Conservation (phyloP, 2,329 filamentous ascomycete species). For the Aspergillus pseudoterreus region DNA sequence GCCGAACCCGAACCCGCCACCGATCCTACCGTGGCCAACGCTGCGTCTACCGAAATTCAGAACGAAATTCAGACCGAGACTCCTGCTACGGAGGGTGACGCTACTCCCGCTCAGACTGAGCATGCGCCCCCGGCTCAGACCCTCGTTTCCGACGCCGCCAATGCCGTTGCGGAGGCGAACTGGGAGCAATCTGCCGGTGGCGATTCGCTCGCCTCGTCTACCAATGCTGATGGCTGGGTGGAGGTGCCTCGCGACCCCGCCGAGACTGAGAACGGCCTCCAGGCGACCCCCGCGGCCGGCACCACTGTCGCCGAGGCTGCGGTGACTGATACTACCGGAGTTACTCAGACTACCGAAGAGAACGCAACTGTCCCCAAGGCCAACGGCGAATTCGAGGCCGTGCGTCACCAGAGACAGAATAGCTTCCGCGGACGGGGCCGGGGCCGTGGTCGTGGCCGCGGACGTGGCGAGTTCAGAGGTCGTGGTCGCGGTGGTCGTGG, state of each 20-base stretch:
- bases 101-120: conserved; percentile 17
- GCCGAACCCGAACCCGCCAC: conserved; percentile 34
- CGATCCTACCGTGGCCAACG: conserved; percentile 60
- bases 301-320: conserved; percentile 37
- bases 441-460: conserved; percentile 35
- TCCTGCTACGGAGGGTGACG: conserved; percentile 51
- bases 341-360: conserved; percentile 65
- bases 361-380: conserved; percentile 58
- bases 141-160: conserved; percentile 41
- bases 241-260: conserved; percentile 68
- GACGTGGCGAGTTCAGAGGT: conserved; percentile 33
- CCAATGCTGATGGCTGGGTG: conserved; percentile 66
- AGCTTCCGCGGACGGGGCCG: conserved; percentile 35
- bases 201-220: conserved; percentile 44
- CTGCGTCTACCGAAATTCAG: conserved; percentile 58
- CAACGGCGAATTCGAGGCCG: conserved; percentile 31
- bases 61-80: conserved; percentile 35
- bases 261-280: conserved; percentile 67
- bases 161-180: conserved; percentile 47
- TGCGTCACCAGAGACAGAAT: conserved; percentile 31
- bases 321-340: conserved; percentile 54
- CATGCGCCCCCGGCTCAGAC: conserved; percentile 35
- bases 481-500: conserved; percentile 27
- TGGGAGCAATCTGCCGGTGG: conserved; percentile 52
- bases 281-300: conserved; percentile 57